phyloP scores from a whole-genome alignment of 768 basidiomycete species.

The Pleurotus sapidus region DNA sequence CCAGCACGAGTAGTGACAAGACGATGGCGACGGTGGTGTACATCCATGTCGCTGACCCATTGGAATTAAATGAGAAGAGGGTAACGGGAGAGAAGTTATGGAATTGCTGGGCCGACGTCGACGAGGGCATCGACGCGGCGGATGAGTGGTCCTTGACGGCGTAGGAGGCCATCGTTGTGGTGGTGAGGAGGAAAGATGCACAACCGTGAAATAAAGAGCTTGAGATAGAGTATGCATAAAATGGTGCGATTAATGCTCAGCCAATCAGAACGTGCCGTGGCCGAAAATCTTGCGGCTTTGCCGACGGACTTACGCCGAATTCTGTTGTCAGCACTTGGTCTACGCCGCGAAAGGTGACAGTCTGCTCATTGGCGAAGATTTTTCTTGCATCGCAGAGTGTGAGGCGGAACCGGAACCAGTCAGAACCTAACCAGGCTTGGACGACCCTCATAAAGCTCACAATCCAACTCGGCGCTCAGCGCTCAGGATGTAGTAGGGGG shows the following conservation, averaged over 20 bases:
- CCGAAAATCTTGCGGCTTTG: not conserved
- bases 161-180: slow-evolving; percentile 30
- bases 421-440: no score
- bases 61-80: slow-evolving; percentile 32
- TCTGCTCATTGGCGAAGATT: no score
- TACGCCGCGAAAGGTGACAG: no score
- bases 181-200: not conserved
- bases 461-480: no score
- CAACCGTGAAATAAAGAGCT: not conserved
- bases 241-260: not conserved
- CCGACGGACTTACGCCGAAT: no score
- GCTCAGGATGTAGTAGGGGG: no score
- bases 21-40: slow-evolving; percentile 71
- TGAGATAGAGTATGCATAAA: not conserved
- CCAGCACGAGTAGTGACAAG: slow-evolving; percentile 73
- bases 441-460: no score
- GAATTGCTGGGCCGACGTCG: slow-evolving; percentile 34
- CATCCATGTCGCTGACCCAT: slow-evolving; percentile 47
- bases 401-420: no score
- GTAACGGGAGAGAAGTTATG: slow-evolving; percentile 43
- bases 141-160: slow-evolving; percentile 31
- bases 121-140: slow-evolving; percentile 40
- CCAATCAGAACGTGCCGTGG: not conserved
- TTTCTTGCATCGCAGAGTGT: no score
- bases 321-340: no score